Base-by-base conservation (phyloP, 179 eudicot species). In the Sideroxylon spinosum region DNA sequence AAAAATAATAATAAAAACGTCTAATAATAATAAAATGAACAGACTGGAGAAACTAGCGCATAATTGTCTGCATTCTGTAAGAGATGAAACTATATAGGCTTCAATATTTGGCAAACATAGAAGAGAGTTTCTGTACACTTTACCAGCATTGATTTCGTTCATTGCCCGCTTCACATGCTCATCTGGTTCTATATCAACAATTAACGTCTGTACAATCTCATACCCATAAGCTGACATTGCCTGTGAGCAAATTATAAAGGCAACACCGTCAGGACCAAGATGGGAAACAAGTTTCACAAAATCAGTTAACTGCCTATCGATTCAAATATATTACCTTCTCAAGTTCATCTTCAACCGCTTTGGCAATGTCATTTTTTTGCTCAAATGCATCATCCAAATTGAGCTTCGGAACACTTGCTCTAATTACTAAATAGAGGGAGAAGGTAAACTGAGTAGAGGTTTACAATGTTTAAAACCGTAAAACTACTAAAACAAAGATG, bases 101-200 rank as follows among this genome's bases (percentile, higher is more conserved):
- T n/a, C 25, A n/a, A 60, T n/a, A 60, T 10, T n/a, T 60, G 26
- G 64, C 25, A 60, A 69, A 23, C 9, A 23, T 75, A 61, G 17
- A 75, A 46, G 28, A 60, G 69, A 70, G 26, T 0, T 75, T 44
- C 68, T 64, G 68, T 64, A 74, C 9, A 75, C 10, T 44, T 68
- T 70, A 78, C 76, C 81, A 12, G 90, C 91, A 80, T 88, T 88
- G 75, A 88, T 88, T 66, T 86, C 91, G 69, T 88, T 88, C 91
- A 88, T 88, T 2, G 91, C 89, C 73, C 86, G 79, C 85, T 88
- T 88, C 13, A 88, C 89, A 79, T 86, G 83, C 76, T 81, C 91
- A 73, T 88, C 91, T 23, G 91, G 91, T 28, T 84, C 91, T 13
- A 88, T 88, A 61, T 88, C 91, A 29, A 86, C 88, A 76, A 88